These are phyloP conservation scores for Hevea brasiliensis DNA, from an alignment of 345 rosid genomes.

Conservation along the genomic window DNA sequence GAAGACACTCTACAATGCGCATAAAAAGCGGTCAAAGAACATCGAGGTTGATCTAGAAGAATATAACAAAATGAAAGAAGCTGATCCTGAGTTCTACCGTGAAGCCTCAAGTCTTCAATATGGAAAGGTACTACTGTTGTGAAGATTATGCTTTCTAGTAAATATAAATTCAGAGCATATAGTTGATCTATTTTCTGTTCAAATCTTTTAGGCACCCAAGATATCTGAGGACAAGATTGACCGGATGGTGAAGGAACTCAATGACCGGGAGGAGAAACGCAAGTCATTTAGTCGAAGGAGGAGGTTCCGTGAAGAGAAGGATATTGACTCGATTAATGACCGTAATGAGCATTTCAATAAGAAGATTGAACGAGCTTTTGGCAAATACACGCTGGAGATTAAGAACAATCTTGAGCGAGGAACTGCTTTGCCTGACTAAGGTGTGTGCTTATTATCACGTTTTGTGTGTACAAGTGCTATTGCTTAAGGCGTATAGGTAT, in stretches of 20 bases:
- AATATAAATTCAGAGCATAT: slow-evolving; percentile 2
- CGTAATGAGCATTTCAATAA: slow-evolving; percentile 99
- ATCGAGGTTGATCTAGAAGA: slow-evolving; percentile 72
- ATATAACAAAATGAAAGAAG: slow-evolving; percentile 91
- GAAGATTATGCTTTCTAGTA: slow-evolving; percentile 6
- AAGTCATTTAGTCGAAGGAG: slow-evolving; percentile 86
- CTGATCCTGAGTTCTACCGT: slow-evolving; percentile 96
- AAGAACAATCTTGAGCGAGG: slow-evolving; percentile 98
- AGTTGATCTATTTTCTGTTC: not conserved
- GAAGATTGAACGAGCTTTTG: slow-evolving; percentile 95
- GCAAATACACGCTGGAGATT: slow-evolving; percentile 90
- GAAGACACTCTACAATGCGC: slow-evolving; percentile 79
- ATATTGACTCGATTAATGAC: slow-evolving; percentile 93
- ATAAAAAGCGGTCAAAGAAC: slow-evolving; percentile 83
- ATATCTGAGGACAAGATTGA: slow-evolving; percentile 72
- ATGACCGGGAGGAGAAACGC: slow-evolving; percentile 74
- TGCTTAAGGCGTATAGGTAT: not conserved
- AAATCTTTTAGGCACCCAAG: slow-evolving; percentile 70
- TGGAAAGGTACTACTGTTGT: slow-evolving; percentile 60
- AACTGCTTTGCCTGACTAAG: slow-evolving; percentile 94
- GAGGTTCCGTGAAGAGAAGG: slow-evolving; percentile 87
- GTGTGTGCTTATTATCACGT: slow-evolving; percentile 16
- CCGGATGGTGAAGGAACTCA: slow-evolving; percentile 81
- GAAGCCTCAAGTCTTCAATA: slow-evolving; percentile 91
- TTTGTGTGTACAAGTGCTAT: not conserved